Base-by-base conservation (phyloP, 2,329 filamentous ascomycete species). In the Alternaria triticimaculans region DNA sequence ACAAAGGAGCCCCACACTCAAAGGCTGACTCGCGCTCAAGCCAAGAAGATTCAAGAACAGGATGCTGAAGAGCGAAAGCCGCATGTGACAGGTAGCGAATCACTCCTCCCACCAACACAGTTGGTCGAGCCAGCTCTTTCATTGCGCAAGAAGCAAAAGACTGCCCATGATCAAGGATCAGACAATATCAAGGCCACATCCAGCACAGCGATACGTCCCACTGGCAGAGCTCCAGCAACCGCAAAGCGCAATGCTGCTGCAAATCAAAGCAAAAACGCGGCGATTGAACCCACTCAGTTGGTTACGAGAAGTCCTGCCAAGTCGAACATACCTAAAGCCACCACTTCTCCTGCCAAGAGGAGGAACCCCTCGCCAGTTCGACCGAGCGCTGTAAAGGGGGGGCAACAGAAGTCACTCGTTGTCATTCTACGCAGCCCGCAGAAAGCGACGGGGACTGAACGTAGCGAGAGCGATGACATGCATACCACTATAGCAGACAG, bases 41-140 rank as follows among this genome's bases (percentile, higher is more conserved):
- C 59, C n/a, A 64, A 51, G 43, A 54, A 21, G 23, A 58, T 25
- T 37, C 55, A 60, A 53, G 55, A 59, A 6, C 60, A 50, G 7
- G 55, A 37, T 11, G 15, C 15, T 20, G 50, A 60, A 18, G 26
- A 28, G 11, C n/a, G 23, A 15, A 28, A 43, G 21, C 14, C n/a
- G 15, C 12, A 14, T 11, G 26, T 14, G 20, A 12, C 8, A 41
- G 14, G 8, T 25, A 55, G 7, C 7, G 48, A 28, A 20, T 44
- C 37, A 7, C 45, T 18, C 10, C 30, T 41, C 11, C 49, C 50
- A 18, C 8, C 49, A 20, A 46, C 23, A 23, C 53, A 90, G 20
- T n/a, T 55, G 12, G 25, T 33, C 5, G 49, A 54, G 15, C 48
- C 43, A 15, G 26, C 10, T 10, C 46, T 23, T 9, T 43, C 43